phyloP scores from a whole-genome alignment of 2,329 filamentous ascomycete genomes.

The Fusarium clavum region DNA sequence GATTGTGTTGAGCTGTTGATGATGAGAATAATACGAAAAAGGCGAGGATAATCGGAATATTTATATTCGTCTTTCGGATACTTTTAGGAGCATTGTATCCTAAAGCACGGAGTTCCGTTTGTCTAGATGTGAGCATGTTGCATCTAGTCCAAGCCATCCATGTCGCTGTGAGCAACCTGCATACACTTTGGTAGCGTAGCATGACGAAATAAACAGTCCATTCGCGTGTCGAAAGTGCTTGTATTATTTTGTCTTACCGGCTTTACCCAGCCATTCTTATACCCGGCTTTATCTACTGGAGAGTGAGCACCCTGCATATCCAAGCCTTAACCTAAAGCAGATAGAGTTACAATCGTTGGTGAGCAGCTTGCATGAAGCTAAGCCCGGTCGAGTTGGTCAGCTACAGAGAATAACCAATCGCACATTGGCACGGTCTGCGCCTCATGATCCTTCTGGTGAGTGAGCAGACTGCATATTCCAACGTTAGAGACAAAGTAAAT shows the following conservation, averaged over 20 bases:
- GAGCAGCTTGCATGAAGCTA: slow-evolving; percentile 34
- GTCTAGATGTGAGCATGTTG: slow-evolving; percentile 11
- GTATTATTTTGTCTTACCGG: fast-evolving
- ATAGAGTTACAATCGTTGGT: not conserved
- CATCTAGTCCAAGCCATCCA: not conserved
- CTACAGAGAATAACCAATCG: not conserved
- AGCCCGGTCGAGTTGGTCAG: not conserved
- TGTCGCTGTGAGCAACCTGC: slow-evolving; percentile 3
- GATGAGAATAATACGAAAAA: not conserved
- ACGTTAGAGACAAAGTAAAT: not conserved
- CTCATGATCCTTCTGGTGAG: slow-evolving; percentile 16
- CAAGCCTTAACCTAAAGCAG: not conserved
- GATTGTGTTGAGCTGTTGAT: not conserved
- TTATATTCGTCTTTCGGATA: not conserved
- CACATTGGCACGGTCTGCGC: slow-evolving; percentile 1
- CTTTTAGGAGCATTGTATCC: not conserved
- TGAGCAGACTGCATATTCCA: slow-evolving; percentile 51
- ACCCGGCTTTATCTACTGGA: fast-evolving
- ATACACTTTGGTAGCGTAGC: not conserved
- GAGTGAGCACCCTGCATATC: slow-evolving; percentile 20
- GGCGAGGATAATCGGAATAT: not conserved
- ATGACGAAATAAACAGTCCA: no score
- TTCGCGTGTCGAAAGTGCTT: no score
- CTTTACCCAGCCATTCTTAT: no score
- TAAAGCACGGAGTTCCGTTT: not conserved